phyloP scores from a whole-genome alignment of 345 rosid genomes.

The Ceriops zippeliana region DNA sequence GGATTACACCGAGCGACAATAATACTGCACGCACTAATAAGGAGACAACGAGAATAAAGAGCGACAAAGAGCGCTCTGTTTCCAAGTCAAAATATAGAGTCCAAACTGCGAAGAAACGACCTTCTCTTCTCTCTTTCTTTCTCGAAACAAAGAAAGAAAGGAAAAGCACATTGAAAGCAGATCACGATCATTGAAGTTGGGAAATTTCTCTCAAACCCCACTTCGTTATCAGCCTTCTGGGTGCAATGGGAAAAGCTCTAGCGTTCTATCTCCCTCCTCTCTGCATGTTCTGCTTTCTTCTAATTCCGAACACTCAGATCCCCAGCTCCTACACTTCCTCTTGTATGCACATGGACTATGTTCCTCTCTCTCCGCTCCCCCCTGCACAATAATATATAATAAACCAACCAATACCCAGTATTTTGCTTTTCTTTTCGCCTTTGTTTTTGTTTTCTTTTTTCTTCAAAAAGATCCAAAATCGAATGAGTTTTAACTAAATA shows the following conservation, averaged over 20 bases:
- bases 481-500: neutral
- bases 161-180: constrained; percentile 9
- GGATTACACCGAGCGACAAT: constrained; percentile 2
- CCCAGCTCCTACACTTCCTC: constrained; percentile 91
- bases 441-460: neutral
- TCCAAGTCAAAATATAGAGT: constrained; percentile 22
- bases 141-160: constrained; percentile 13
- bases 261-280: constrained; percentile 61
- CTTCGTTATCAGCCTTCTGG: constrained; percentile 72
- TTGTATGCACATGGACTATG: constrained; percentile 69
- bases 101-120: constrained; percentile 7
- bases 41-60: neutral
- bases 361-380: constrained; percentile 38
- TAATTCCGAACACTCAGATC: constrained; percentile 58
- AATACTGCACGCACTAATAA: neutral
- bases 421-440: too few relatives aligned
- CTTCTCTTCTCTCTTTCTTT: constrained; percentile 15
- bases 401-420: too few relatives aligned
- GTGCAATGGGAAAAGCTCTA: constrained; percentile 92
- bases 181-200: neutral
- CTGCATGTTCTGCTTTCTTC: constrained; percentile 36
- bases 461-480: neutral
- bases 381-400: constrained; percentile 19
- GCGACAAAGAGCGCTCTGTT: constrained; percentile 22
- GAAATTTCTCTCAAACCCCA: constrained; percentile 4